Evolutionary conservation across 768 basidiomycete species (phyloP).

Genomic region (Boletus pseudo-olivaceus): DNA sequence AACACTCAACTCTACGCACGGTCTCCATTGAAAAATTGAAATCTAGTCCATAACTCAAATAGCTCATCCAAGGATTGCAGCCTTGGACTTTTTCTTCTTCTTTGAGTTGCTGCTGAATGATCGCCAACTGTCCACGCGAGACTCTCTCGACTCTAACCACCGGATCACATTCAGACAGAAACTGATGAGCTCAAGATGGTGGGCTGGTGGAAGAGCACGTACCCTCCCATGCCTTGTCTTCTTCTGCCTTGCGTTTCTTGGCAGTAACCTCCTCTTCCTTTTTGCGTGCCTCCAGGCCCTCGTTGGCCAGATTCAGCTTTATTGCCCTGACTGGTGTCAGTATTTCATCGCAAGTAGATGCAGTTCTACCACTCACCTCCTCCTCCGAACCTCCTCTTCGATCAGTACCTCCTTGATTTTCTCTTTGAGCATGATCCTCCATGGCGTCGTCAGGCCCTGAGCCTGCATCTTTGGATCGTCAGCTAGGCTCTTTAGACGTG

Average conservation of each 20-base stretch:
- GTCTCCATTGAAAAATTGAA: background rate
- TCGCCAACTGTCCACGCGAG: conserved; percentile 84
- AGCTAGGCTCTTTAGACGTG: conserved; percentile 47
- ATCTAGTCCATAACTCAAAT: background rate
- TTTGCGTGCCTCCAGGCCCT: conserved; percentile 88
- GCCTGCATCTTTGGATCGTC: conserved; percentile 31
- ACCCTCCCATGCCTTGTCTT: conserved; percentile 92
- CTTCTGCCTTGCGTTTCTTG: conserved; percentile 84
- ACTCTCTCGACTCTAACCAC: conserved; percentile 62
- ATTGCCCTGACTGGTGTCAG: conserved; percentile 55
- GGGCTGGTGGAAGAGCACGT: conserved; percentile 6
- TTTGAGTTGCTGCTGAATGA: conserved; percentile 60
- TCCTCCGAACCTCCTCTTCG: conserved; percentile 81
- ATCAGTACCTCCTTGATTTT: conserved; percentile 84
- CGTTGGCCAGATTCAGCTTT: conserved; percentile 89
- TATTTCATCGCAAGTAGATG: background rate
- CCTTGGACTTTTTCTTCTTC: conserved; percentile 84
- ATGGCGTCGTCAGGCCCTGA: conserved; percentile 47
- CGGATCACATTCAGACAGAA: background rate
- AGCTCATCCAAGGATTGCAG: conserved; percentile 57
- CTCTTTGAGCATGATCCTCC: conserved; percentile 60
- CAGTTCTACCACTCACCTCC: conserved; percentile 55
- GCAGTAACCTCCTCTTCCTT: conserved; percentile 80
- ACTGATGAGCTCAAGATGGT: background rate
- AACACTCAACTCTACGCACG: conserved; percentile 11